Base-by-base conservation (phyloP, 2,329 filamentous ascomycete genomes). In the Penicillium hordei region DNA sequence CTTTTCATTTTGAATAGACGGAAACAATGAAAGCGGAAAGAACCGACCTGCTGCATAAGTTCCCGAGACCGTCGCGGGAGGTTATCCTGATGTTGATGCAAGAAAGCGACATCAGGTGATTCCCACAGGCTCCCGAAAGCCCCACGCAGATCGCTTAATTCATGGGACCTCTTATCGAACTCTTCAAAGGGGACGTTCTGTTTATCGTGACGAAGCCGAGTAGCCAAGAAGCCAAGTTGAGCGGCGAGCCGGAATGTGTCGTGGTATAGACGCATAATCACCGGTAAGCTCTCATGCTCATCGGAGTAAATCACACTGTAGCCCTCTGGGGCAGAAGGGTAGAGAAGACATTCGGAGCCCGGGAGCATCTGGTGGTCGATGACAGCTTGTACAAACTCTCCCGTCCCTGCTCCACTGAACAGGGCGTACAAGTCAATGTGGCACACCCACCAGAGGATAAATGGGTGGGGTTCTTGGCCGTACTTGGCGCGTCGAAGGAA, bases 391-490 rank as follows among this genome's bases (percentile, higher is more conserved):
- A 82, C 72, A 65, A 83, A 82, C 15, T 79, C 76, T 48, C 82
- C 82, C 0, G 70, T 76, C 3, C 82, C 81, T 42, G 77, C 78
- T 13, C 80, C 82, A 52, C 81, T 80, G 46, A 86, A 66, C 33
- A 83, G 75, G 15, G 81, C 81, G 61, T 84, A 80, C n/a, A 83
- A 72, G 62, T 86, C 83, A 44, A 86, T 78, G 55, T 77, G 77
- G 63, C 79, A 80, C 38, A 83, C 76, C 69, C 77, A 79, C 81
- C 82, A 84, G 17, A 84, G 68, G 5, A 85, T 75, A 61, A 81
- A 82, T 2, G 79, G 78, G 58, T 79, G 80, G 29, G 74, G 73
- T 59, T 83, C 81, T 3, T 68, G 70, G 10, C 73, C 72, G 55
- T 76, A 71, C n/a, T 75, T 69, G n/a, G 78, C 71, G 25, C 72